These are phyloP conservation scores for Isoetes engelmannii DNA, from an alignment of 83 land plant species.

Conservation along the genomic window DNA sequence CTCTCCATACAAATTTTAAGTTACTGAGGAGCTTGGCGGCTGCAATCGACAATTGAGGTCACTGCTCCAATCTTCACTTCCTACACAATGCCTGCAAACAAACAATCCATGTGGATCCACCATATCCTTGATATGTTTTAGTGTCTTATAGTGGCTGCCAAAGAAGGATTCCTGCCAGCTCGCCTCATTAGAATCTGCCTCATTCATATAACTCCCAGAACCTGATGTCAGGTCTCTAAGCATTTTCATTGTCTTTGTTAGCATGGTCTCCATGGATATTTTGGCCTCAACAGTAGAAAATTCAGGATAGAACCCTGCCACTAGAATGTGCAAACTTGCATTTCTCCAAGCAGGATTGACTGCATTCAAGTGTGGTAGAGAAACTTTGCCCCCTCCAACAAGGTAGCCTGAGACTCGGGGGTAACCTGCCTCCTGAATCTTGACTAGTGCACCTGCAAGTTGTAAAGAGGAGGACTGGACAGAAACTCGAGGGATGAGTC, in stretches of 20 bases:
- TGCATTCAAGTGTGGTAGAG: not conserved
- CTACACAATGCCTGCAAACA: conserved; percentile 17
- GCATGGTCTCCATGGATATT: not conserved
- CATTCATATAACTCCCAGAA: conserved; percentile 19
- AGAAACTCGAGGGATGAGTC: not conserved
- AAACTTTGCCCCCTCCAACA: conserved; percentile 11
- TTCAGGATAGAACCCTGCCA: not conserved
- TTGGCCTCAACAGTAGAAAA: conserved; percentile 1
- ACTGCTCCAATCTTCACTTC: conserved; percentile 9
- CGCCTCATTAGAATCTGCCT: conserved; percentile 18
- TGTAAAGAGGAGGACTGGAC: not conserved
- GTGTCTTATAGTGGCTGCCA: conserved; percentile 8
- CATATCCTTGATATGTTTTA: conserved; percentile 7
- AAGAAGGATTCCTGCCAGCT: conserved; percentile 17
- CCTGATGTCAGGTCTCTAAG: conserved; percentile 12
- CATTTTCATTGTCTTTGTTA: not conserved
- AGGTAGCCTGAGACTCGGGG: conserved; percentile 9
- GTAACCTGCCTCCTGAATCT: not conserved
- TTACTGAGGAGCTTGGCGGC: no score
- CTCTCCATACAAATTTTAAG: no score
- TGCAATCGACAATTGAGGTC: conserved; percentile 12
- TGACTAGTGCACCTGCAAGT: conserved; percentile 7
- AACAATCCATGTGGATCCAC: conserved; percentile 16
- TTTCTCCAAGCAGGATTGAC: conserved; percentile 21
- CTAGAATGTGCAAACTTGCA: conserved; percentile 3